Conservation (phyloP, 169 alveolate species). For the Neospora caninum region DNA sequence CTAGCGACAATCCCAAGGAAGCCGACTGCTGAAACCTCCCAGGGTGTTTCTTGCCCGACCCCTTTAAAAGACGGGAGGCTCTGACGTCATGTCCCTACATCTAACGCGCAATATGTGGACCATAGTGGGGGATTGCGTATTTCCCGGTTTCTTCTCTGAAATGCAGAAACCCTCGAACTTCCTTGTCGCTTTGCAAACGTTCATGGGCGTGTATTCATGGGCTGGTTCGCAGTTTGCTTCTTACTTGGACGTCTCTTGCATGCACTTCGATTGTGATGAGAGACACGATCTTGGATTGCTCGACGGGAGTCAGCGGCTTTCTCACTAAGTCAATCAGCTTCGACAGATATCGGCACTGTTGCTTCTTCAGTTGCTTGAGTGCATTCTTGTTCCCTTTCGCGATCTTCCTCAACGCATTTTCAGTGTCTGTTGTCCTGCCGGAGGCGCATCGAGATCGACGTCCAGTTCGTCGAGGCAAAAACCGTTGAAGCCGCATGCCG, state of each 20-base stretch:
- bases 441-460: slow-evolving; percentile 64
- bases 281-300: slow-evolving; percentile 89
- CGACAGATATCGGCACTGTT: slow-evolving; percentile 86
- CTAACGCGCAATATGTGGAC: no score
- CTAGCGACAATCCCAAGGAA: no score
- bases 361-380: slow-evolving; percentile 84
- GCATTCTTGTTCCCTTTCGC: slow-evolving; percentile 89
- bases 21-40: no score
- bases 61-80: no score
- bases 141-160: no score
- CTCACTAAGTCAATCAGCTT: slow-evolving; percentile 89
- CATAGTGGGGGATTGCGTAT: no score
- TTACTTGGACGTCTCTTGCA: slow-evolving; percentile 86
- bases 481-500: no score
- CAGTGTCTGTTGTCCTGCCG: slow-evolving; percentile 80
- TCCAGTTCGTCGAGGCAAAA: background rate
- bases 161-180: no score
- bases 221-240: background rate
- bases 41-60: no score
- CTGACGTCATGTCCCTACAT: no score
- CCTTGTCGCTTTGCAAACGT: no score
- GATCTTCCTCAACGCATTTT: slow-evolving; percentile 81
- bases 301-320: slow-evolving; percentile 82
- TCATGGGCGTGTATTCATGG: no score
- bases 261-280: slow-evolving; percentile 94